Percentiles rank a stretch among this genome's conserved stretches.
These are phyloP conservation scores for Lunasporangiospora selenospora DNA, from an alignment of 192 early-diverging fungal genomes.

Conservation along the genomic window DNA sequence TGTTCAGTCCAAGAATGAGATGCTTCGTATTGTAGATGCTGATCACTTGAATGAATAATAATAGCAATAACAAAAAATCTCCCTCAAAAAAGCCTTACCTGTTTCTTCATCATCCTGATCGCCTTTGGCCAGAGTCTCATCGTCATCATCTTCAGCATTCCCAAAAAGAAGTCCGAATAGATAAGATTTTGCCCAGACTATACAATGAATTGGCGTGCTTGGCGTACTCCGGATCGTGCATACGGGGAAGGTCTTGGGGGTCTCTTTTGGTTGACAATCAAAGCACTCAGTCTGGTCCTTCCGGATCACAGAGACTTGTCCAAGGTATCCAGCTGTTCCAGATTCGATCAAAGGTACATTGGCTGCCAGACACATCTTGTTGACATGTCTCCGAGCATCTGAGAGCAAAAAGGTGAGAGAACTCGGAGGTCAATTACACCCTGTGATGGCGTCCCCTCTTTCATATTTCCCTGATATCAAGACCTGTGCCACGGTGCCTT, in stretches of 20 bases:
- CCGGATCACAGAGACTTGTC: constrained; percentile 89
- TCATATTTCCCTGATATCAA: not conserved
- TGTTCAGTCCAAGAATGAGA: too few relatives aligned
- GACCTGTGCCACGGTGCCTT: too few relatives aligned
- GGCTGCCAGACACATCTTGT: constrained; percentile 94
- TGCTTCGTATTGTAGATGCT: too few relatives aligned
- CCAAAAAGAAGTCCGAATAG: constrained; percentile 89
- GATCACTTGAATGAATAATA: too few relatives aligned
- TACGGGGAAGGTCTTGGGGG: constrained; percentile 89
- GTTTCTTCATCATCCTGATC: constrained; percentile 61
- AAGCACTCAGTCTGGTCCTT: constrained; percentile 87
- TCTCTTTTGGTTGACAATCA: constrained; percentile 90
- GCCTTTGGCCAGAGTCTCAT: constrained; percentile 42
- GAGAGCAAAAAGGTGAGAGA: too few relatives aligned
- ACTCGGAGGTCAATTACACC: too few relatives aligned
- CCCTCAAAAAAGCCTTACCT: constrained; percentile 16
- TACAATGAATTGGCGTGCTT: constrained; percentile 93
- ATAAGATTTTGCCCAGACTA: constrained; percentile 99
- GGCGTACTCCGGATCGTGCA: constrained; percentile 99
- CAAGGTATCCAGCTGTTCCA: constrained; percentile 93
- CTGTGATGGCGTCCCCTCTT: too few relatives aligned
- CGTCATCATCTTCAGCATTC: constrained; percentile 63
- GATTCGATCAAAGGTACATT: constrained; percentile 94
- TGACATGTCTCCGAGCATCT: constrained; percentile 95
- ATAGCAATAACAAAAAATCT: not conserved